phyloP scores from a whole-genome alignment of 331 rosid genomes.

The Acacia concinna region DNA sequence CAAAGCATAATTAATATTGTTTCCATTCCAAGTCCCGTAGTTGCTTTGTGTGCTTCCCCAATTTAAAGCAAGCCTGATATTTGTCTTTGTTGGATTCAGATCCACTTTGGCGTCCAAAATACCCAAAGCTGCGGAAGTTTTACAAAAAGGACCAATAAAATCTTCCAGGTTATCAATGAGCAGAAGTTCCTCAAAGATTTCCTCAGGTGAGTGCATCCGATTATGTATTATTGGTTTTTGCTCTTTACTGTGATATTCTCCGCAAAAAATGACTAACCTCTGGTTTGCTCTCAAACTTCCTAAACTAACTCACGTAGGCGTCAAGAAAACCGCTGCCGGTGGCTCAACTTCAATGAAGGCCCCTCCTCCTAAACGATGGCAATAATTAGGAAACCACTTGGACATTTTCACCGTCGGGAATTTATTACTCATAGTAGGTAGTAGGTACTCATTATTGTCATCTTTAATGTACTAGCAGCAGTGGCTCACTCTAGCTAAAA shows the following conservation, averaged over 20 bases:
- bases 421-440: slow-evolving; percentile 35
- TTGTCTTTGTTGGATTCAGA: slow-evolving; percentile 43
- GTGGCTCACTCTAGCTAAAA: slow-evolving; percentile 45
- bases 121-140: slow-evolving; percentile 64
- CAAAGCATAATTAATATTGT: background rate
- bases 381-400: slow-evolving; percentile 44
- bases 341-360: slow-evolving; percentile 63
- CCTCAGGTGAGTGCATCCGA: slow-evolving; percentile 56
- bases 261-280: background rate
- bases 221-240: slow-evolving; percentile 9
- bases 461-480: slow-evolving; percentile 28
- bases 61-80: background rate
- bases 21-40: slow-evolving; percentile 10
- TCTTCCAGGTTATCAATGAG: slow-evolving; percentile 59
- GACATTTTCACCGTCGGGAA: slow-evolving; percentile 33
- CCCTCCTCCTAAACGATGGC: slow-evolving; percentile 55
- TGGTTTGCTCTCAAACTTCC: slow-evolving; percentile 14
- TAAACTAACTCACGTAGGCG: slow-evolving; percentile 44
- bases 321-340: slow-evolving; percentile 48
- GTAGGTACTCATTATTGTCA: slow-evolving; percentile 32
- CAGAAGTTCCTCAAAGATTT: slow-evolving; percentile 67
- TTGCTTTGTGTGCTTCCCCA: background rate
- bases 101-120: slow-evolving; percentile 51
- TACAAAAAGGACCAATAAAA: slow-evolving; percentile 52
- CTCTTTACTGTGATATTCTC: slow-evolving; percentile 6